Base-by-base conservation (phyloP, 2,329 filamentous ascomycete species). In the Cordyceps fumosorosea region DNA sequence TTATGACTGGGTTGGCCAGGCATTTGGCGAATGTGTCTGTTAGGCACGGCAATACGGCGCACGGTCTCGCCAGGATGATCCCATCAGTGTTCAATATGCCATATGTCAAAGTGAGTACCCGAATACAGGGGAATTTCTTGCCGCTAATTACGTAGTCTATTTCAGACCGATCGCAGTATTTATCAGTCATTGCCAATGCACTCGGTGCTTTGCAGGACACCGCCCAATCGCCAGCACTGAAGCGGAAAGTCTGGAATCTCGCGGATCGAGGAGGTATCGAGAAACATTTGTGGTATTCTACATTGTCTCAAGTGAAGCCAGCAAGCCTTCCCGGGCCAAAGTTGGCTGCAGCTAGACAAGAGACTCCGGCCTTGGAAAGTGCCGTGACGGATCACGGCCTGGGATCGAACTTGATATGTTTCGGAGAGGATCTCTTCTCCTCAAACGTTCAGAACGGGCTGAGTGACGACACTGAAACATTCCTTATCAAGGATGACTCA, bases 51-150 rank as follows among this genome's bases (percentile, higher is more conserved):
- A 66, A 51, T 12, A 48, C 64, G 18, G 48, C 65, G 3, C 64
- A 65, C 14, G 67, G 71, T 8, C 66, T 77, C 11, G 64, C 65
- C 2, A 62, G 61, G 3, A 52, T 77, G 6, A 68, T 69, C 4
- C 76, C 76, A 0, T 72, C 72, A 18, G 73, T 77, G 18, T 77
- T 77, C 32, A 66, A 76, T 56, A 66, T 73, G 29, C 65, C 68
- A 18, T 75, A 76, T 66, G 66, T 77, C 14, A 70, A 70, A 65
- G 76, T 76, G 67, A 42, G 62, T 22, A 29, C 18, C 16, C 37
- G 16, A 20, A 20, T 14, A 16, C 1, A 26, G 20, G 11, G 20
- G 16, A 18, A 24, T 12, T 2, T 2, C 3, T 16, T 1, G 3
- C 7, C 2, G 3, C 42, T 53, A 55, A 54, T n/a, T 3, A 18